Evolutionary conservation across 352 stramenopile genomes (phyloP), one percentile per base, ranked within the genome.

Genomic region (Phytophthora multivora): DNA sequence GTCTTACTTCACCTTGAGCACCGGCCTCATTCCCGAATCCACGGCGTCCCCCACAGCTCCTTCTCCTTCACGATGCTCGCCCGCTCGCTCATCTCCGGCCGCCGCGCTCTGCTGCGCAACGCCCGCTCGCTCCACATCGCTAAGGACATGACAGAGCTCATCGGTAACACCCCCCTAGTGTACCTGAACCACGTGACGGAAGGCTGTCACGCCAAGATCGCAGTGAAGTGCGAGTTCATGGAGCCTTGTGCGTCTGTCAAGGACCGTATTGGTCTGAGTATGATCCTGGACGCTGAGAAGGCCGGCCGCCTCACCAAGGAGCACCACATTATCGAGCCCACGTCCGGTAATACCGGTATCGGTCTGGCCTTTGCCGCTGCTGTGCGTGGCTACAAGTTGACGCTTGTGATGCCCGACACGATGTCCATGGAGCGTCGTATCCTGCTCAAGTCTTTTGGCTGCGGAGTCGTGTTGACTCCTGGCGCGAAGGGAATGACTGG

Each of bases 351-450:
- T 80, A 98, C 94, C 2, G 95, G 95, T 40, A 98, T 98, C 53
- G 93, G 90, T 8, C 75, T 98, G 16, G 94, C 95, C 26, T 97
- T 98, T 66, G 93, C 96, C 16, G 86, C 86, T 5, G 87, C 90
- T 11, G 89, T 94, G 64, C 79, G 84, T 30, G 94, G 95, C 50
- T 97, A 97, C 79, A 91, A 95, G 63, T 68, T 98, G 35, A 97
- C 96, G 58, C 80, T 98, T 7, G 96, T 97, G 54, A 98, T 98
- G 94, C 95, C 95, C 8, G 94, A 98, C 79, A 93, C 84, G 45
- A 98, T 98, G 94, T 95, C 79, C 31, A 98, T 98, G 91, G 95
- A 98, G 80, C 90, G 95, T 64, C 93, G 94, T 31, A 97, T 98
- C 41, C 66, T 98, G 28, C 82, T 98, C 52, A 98, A 98, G 80